Conservation (phyloP, 2,329 filamentous ascomycete genomes). For the Aspergillus sp. region DNA sequence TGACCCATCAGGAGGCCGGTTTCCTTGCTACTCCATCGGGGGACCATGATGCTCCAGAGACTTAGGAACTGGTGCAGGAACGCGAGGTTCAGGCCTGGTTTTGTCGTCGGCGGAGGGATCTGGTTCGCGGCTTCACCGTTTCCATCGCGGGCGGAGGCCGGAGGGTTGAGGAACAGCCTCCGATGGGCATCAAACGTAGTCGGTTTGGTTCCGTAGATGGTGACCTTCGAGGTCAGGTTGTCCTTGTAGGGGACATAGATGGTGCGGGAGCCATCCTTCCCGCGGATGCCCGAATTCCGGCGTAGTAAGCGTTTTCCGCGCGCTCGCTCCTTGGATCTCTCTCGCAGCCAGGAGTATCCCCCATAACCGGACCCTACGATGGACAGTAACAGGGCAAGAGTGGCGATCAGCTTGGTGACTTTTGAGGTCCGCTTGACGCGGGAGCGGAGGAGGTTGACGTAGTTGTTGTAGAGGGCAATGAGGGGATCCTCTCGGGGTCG, state of each 20-base stretch:
- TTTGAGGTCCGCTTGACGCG: conserved; percentile 64
- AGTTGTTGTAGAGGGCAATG: conserved; percentile 55
- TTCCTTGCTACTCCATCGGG: conserved; percentile 92
- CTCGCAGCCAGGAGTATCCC: conserved; percentile 72
- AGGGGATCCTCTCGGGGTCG: conserved; percentile 66
- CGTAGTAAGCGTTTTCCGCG: conserved; percentile 78
- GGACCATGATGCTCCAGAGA: conserved; percentile 95
- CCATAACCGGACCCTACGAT: conserved; percentile 79
- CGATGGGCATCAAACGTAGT: conserved; percentile 96
- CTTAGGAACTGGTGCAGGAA: conserved; percentile 97
- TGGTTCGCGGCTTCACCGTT: conserved; percentile 59
- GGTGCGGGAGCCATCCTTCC: conserved; percentile 91
- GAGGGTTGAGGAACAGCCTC: conserved; percentile 86
- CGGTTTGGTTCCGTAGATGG: conserved; percentile 83
- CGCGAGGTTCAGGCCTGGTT: conserved; percentile 89
- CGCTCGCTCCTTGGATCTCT: conserved; percentile 71
- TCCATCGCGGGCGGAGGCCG: conserved; percentile 72
- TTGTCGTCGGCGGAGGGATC: conserved; percentile 84
- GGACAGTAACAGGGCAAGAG: conserved; percentile 70
- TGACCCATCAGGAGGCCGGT: conserved; percentile 87
- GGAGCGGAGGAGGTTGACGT: conserved; percentile 48
- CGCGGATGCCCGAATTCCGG: conserved; percentile 86
- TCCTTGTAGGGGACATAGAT: conserved; percentile 94
- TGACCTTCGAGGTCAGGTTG: conserved; percentile 73
- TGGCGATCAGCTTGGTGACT: conserved; percentile 70